Conservation (phyloP, 306 rosid genomes). For the Vachellia pachyceras region DNA sequence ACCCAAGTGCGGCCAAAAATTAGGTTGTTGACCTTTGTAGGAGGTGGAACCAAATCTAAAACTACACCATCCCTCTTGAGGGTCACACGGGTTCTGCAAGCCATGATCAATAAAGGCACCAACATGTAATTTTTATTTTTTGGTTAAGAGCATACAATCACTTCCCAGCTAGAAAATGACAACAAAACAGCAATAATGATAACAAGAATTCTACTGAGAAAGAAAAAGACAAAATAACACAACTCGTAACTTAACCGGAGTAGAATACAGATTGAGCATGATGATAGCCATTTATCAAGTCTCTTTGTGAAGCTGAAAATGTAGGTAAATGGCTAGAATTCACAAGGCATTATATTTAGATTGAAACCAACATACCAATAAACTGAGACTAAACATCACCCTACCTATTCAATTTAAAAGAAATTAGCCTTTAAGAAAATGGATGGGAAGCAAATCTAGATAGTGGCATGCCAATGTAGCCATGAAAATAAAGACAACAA, state of each 20-base stretch:
- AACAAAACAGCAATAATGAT: neutral
- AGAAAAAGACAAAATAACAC: neutral
- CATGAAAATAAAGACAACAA: neutral
- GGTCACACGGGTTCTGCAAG: constrained; percentile 70
- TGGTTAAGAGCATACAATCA: neutral
- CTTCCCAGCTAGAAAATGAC: constrained; percentile 17
- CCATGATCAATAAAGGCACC: no score
- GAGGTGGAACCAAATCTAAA: constrained; percentile 85
- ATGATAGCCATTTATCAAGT: neutral
- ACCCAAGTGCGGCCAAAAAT: constrained; percentile 89
- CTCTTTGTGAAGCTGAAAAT: neutral
- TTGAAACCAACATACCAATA: constrained; percentile 6
- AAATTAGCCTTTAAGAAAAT: neutral
- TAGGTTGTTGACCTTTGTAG: constrained; percentile 76
- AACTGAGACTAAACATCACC: neutral
- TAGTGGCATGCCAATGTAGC: neutral
- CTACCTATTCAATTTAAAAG: constrained; percentile 6
- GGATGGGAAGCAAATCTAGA: constrained; percentile 13
- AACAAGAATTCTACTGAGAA: constrained; percentile 4
- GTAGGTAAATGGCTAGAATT: neutral
- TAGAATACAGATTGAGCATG: neutral
- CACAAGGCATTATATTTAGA: no score
- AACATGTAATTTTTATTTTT: neutral
- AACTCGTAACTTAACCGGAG: constrained; percentile 6
- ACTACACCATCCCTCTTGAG: constrained; percentile 68